Evolutionary conservation across 2,329 filamentous ascomycete species (phyloP).

Genomic region (Pseudogymnoascus sp.): DNA sequence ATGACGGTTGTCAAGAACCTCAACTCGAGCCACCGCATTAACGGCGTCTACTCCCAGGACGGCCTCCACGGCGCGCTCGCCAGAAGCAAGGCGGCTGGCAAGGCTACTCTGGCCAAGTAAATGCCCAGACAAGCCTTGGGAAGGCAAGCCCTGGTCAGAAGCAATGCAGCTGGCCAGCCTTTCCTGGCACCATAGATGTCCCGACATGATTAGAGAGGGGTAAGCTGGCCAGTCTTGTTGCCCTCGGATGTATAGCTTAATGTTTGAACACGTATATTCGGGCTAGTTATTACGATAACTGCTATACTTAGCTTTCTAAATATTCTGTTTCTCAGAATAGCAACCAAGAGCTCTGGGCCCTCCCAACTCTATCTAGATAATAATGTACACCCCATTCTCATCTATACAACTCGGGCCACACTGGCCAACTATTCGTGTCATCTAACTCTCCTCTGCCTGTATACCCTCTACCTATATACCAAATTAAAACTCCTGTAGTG

Average conservation of each 20-base stretch:
- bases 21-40: slow-evolving; percentile 75
- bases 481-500: background rate
- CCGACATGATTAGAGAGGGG: background rate
- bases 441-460: background rate
- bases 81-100: slow-evolving; percentile 12
- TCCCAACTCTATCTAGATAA: slow-evolving; percentile 7
- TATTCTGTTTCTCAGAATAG: slow-evolving; percentile 4
- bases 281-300: background rate
- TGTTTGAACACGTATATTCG: slow-evolving; percentile 5
- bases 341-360: slow-evolving; percentile 4
- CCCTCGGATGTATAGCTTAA: background rate
- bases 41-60: slow-evolving; percentile 64
- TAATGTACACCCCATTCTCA: slow-evolving; percentile 5
- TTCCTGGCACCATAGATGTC: background rate
- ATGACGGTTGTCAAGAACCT: slow-evolving; percentile 84
- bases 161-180: background rate
- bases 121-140: background rate
- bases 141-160: background rate
- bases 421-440: background rate
- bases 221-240: slow-evolving; percentile 1
- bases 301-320: background rate
- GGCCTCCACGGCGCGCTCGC: slow-evolving; percentile 54
- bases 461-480: background rate
- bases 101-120: slow-evolving; percentile 10
- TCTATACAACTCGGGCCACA: background rate